Base-by-base conservation (phyloP, 768 basidiomycete genomes). In the Mycena albidolilacea region DNA sequence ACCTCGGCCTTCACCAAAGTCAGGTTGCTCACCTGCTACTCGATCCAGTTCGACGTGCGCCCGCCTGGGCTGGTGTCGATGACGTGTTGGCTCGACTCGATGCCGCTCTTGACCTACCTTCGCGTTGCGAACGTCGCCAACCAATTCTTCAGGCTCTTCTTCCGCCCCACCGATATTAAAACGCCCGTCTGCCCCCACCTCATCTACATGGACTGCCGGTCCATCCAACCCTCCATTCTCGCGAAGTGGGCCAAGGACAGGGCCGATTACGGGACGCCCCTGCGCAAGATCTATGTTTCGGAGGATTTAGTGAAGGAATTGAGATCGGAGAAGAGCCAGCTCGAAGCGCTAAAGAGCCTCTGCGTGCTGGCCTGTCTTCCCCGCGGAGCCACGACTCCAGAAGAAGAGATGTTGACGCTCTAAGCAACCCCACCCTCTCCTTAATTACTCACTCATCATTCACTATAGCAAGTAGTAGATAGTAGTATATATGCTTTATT, bases 21-120 rank as follows among this genome's bases (percentile, higher is more conserved):
- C 67, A 84, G 84, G 74, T 78, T 92, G 15, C 79, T 93, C 69
- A 88, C 90, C 21, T 71, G 91, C 57, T 89, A 88, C 76, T 79
- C 82, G n/a, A 64, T 90, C 67, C 82, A 89, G 30, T 70, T 87
- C 48, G 71, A 79, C 55, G 72, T 76, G 65, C 78, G 77, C 10
- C 62, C 70, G 64, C 38, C 54, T 35, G 82, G 81, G 21, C 73
- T 68, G 59, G 65, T 74, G 59, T 67, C 79, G 50, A 77, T 91
- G 73, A 80, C 88, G 54, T 82, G 59, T 74, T 73, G 44, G 64
- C 76, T 70, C 21, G 71, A 72, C 12, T 76, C 54, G 77, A 58
- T 67, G 76, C 82, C 67, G 21, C 58, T 52, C 19, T 52, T 72
- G 17, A 21, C 41, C 8, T 72, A 72, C 41, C 48, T 71, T 39